These are phyloP conservation scores for Talaromyces funiculosus DNA, from an alignment of 2,329 filamentous ascomycete genomes.

Conservation along the genomic window DNA sequence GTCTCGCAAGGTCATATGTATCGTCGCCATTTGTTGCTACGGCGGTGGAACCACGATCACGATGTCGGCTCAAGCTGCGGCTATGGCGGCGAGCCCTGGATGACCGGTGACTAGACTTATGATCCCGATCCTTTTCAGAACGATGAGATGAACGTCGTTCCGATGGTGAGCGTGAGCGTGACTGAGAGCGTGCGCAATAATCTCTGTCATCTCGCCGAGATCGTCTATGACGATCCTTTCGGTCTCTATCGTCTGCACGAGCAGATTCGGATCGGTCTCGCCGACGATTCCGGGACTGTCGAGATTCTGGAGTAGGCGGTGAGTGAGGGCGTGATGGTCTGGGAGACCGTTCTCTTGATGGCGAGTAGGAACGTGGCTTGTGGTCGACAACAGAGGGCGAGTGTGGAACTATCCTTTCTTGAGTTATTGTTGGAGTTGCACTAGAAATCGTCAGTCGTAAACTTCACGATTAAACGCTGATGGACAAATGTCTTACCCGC, in stretches of 20 bases:
- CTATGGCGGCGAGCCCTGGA: constrained; percentile 43
- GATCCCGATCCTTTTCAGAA: constrained; percentile 56
- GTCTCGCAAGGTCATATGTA: constrained; percentile 23
- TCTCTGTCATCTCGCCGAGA: constrained; percentile 39
- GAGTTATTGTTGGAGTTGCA: constrained; percentile 16
- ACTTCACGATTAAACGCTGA: not conserved
- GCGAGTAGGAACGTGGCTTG: constrained; percentile 26
- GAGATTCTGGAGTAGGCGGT: constrained; percentile 17
- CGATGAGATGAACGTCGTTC: constrained; percentile 55
- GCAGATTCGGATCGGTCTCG: constrained; percentile 45
- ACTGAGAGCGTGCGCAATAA: constrained; percentile 23
- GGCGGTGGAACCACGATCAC: constrained; percentile 24
- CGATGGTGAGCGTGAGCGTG: constrained; percentile 59
- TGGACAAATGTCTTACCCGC: constrained; percentile 28
- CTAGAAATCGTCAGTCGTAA: constrained; percentile 3
- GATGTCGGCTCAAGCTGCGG: constrained; percentile 30
- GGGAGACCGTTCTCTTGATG: constrained; percentile 26
- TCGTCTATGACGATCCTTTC: constrained; percentile 8
- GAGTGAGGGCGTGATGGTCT: constrained; percentile 29
- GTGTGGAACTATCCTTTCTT: constrained; percentile 24
- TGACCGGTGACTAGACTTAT: constrained; percentile 21
- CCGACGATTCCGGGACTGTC: constrained; percentile 32
- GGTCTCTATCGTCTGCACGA: constrained; percentile 22
- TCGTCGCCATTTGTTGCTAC: constrained; percentile 21
- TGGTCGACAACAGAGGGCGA: constrained; percentile 27